These are phyloP conservation scores for Pseudognaphalium luteoalbum DNA, from an alignment of 129 eudicot genomes.

Conservation along the genomic window DNA sequence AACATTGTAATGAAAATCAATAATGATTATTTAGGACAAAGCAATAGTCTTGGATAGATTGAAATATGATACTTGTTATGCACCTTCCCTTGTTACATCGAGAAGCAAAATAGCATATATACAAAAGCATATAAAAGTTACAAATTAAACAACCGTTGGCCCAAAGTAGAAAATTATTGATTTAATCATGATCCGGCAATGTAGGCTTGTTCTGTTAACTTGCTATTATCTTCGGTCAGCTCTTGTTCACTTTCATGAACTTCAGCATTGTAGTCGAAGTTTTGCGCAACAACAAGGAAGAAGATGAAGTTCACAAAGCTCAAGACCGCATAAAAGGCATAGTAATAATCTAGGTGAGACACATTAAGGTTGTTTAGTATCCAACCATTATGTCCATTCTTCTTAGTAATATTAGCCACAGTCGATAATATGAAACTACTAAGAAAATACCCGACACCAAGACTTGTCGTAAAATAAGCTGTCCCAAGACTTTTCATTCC, in stretches of 20 bases:
- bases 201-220: constrained; percentile 24
- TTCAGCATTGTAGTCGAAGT: constrained; percentile 45
- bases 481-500: constrained; percentile 40
- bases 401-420: constrained; percentile 52
- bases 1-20: no score
- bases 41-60: no score
- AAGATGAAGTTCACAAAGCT: constrained; percentile 54
- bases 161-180: no score
- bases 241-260: constrained; percentile 4
- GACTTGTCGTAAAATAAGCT: constrained; percentile 50
- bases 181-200: constrained; percentile 17
- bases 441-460: constrained; percentile 59
- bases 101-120: not conserved
- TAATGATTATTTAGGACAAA: no score
- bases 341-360: constrained; percentile 64
- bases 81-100: no score
- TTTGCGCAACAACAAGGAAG: constrained; percentile 43
- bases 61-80: no score
- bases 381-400: constrained; percentile 56
- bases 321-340: constrained; percentile 48
- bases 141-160: not conserved
- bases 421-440: constrained; percentile 58
- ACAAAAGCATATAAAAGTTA: not conserved
- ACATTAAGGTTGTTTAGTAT: constrained; percentile 54
- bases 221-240: constrained; percentile 29